Percentiles rank a stretch among this genome's conserved stretches.
Conservation (phyloP, 1,284 basidiomycete genomes). For the Clitocybe nebularis region DNA sequence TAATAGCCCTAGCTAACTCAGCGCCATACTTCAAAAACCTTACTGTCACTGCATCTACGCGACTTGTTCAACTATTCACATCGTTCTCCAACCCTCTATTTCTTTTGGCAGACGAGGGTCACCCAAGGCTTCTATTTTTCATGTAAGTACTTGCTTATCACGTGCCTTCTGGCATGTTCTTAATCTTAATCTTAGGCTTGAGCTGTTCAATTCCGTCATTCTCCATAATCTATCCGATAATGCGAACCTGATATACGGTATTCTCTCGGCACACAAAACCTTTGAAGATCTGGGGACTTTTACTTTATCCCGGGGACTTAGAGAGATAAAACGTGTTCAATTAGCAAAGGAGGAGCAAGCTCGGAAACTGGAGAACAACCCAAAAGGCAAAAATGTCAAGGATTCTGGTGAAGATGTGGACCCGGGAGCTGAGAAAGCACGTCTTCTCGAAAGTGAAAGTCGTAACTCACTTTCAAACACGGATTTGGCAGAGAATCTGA, state of each 20-base stretch:
- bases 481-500: constrained; percentile 21
- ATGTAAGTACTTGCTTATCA: constrained; percentile 49
- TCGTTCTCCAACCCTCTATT: constrained; percentile 89
- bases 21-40: constrained; percentile 85
- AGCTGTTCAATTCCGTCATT: constrained; percentile 86
- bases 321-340: constrained; percentile 78
- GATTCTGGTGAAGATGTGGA: constrained; percentile 31
- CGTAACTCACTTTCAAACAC: constrained; percentile 19
- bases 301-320: constrained; percentile 76
- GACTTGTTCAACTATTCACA: constrained; percentile 83
- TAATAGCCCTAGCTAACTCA: constrained; percentile 86
- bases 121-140: constrained; percentile 89
- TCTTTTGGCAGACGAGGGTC: constrained; percentile 88
- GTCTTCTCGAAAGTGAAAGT: constrained; percentile 49
- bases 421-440: constrained; percentile 58
- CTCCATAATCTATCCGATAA: constrained; percentile 72
- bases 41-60: constrained; percentile 76
- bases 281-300: constrained; percentile 90
- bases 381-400: constrained; percentile 33
- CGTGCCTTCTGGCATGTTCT: not conserved
- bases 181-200: constrained; percentile 53
- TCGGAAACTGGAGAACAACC: constrained; percentile 31
- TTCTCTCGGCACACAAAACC: constrained; percentile 76
- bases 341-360: constrained; percentile 66
- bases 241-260: constrained; percentile 83